Evolutionary conservation across 176 grass and related monocot species (phyloP).

Genomic region (Guadua angustifolia): DNA sequence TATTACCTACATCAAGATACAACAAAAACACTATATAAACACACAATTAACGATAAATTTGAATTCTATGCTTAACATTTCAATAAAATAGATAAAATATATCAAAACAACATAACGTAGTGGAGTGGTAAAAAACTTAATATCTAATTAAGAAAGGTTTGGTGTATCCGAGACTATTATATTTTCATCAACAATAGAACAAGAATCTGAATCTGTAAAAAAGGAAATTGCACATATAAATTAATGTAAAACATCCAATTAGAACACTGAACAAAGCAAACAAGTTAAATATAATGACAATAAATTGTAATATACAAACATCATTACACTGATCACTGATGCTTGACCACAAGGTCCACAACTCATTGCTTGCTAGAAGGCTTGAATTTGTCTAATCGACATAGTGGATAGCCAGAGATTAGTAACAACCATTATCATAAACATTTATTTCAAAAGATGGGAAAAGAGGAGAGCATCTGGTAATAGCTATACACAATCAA

Average conservation of each 20-base stretch:
- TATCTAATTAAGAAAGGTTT: too few species aligned
- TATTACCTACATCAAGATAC: too few species aligned
- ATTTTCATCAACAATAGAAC: too few species aligned
- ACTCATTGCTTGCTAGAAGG: not conserved
- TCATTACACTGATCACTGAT: not conserved
- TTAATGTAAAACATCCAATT: not conserved
- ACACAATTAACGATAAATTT: too few species aligned
- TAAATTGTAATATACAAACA: slow-evolving; percentile 8
- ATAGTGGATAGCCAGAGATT: not conserved
- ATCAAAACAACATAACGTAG: too few species aligned
- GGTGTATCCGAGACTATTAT: too few species aligned
- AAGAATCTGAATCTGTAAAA: too few species aligned
- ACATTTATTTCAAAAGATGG: slow-evolving; percentile 26
- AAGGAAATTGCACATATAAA: too few species aligned
- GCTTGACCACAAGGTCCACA: slow-evolving; percentile 30
- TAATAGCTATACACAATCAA: slow-evolving; percentile 20
- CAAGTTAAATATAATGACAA: not conserved
- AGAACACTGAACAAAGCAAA: slow-evolving; percentile 10
- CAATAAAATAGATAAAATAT: too few species aligned
- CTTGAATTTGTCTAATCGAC: not conserved
- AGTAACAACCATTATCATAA: slow-evolving; percentile 9
- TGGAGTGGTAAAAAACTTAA: too few species aligned
- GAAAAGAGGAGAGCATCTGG: not conserved
- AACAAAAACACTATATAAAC: too few species aligned
- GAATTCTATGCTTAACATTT: too few species aligned